These are phyloP conservation scores for Leishmania tarentolae DNA, from an alignment of 208 protist genomes.

Conservation along the genomic window DNA sequence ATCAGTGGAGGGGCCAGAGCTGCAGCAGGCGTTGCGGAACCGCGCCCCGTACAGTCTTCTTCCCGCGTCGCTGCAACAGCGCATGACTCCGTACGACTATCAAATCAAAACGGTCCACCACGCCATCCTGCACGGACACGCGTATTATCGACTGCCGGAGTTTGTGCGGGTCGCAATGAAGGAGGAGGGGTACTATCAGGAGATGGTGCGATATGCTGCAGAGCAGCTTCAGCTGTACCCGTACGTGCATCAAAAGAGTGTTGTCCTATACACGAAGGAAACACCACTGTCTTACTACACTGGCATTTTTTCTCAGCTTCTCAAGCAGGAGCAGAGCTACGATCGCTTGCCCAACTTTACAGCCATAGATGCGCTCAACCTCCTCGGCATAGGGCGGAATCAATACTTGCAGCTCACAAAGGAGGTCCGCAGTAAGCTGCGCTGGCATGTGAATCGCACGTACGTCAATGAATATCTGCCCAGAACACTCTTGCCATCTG, in stretches of 20 bases:
- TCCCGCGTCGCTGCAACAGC: slow-evolving; percentile 63
- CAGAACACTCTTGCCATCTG: slow-evolving; percentile 41
- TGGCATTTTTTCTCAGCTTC: slow-evolving; percentile 66
- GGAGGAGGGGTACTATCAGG: slow-evolving; percentile 75
- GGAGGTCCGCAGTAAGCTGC: slow-evolving; percentile 87
- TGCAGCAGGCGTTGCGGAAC: slow-evolving; percentile 59
- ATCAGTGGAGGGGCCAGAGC: slow-evolving; percentile 40
- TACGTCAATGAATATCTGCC: slow-evolving; percentile 76
- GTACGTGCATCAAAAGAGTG: slow-evolving; percentile 59
- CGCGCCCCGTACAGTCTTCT: slow-evolving; percentile 61
- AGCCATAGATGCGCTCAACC: slow-evolving; percentile 93
- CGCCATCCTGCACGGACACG: slow-evolving; percentile 52
- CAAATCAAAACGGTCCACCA: slow-evolving; percentile 40
- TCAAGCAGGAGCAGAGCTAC: slow-evolving; percentile 88
- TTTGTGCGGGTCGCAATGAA: slow-evolving; percentile 44
- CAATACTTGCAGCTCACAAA: slow-evolving; percentile 98
- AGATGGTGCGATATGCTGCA: slow-evolving; percentile 58
- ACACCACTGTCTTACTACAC: slow-evolving; percentile 82
- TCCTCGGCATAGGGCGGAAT: slow-evolving; percentile 97
- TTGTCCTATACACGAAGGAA: slow-evolving; percentile 69
- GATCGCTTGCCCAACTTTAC: slow-evolving; percentile 98
- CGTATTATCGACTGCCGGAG: slow-evolving; percentile 71
- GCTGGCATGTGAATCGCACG: slow-evolving; percentile 74
- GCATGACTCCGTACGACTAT: slow-evolving; percentile 57
- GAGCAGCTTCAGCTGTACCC: slow-evolving; percentile 81